Evolutionary conservation across 352 stramenopile species (phyloP).

Genomic region (Phytopythium chamaehyphon): DNA sequence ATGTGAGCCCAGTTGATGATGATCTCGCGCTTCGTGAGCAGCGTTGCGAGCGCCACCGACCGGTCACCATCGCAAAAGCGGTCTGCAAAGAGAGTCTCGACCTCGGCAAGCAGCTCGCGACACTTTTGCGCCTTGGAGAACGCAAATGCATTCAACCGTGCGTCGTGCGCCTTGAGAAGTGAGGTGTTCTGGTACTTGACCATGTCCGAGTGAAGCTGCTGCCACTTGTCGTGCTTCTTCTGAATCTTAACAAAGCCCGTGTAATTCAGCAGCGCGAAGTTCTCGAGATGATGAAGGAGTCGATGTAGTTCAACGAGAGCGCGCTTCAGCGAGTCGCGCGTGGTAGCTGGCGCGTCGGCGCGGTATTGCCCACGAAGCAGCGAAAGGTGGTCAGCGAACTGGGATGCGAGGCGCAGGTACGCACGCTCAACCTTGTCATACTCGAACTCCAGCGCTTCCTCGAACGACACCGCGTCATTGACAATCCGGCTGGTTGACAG

Average conservation of each 20-base stretch:
- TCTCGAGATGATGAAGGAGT: conserved; percentile 92
- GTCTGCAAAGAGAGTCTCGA: conserved; percentile 71
- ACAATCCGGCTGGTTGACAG: background rate
- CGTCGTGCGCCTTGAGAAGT: conserved; percentile 32
- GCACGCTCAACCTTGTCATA: conserved; percentile 91
- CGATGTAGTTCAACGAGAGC: conserved; percentile 93
- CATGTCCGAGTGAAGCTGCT: conserved; percentile 12
- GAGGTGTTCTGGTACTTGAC: conserved; percentile 28
- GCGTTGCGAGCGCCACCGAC: conserved; percentile 64
- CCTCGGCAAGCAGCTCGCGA: conserved; percentile 37
- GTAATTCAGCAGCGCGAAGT: conserved; percentile 98
- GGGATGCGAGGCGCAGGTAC: conserved; percentile 80
- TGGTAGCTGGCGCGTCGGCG: conserved; percentile 41
- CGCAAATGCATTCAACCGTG: conserved; percentile 44
- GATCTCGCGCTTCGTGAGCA: conserved; percentile 77
- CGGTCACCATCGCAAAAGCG: conserved; percentile 74
- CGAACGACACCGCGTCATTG: conserved; percentile 43
- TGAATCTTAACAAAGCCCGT: conserved; percentile 98
- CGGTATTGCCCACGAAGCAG: conserved; percentile 74
- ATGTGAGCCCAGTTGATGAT: conserved; percentile 78
- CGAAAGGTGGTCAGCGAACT: conserved; percentile 83
- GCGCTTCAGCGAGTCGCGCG: conserved; percentile 90
- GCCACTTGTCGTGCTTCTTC: conserved; percentile 94
- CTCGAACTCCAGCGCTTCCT: conserved; percentile 74
- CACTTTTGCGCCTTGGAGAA: conserved; percentile 60